A percentile compares a stretch with the other conserved stretches of the same genome.
Conservation (phyloP, 2,329 filamentous ascomycete genomes). For the Colletotrichum graminicola region DNA sequence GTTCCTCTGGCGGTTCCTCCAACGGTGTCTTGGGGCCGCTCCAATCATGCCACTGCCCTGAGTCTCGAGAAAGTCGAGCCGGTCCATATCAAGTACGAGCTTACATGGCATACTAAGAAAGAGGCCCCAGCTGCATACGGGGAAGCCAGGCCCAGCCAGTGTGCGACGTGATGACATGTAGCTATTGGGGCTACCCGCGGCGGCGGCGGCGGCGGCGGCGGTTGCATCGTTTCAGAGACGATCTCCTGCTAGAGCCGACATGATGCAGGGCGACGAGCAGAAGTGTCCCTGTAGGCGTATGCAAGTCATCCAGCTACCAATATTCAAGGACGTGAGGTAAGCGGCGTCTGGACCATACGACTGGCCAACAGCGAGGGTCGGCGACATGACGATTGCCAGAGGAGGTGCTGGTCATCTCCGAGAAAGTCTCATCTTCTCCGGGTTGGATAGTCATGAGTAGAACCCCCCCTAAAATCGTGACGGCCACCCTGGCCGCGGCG, state of each 20-base stretch:
- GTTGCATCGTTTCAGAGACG: conserved; percentile 41
- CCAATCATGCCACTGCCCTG: conserved; percentile 39
- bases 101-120: neutral
- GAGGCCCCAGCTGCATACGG: conserved; percentile 29
- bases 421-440: conserved; percentile 27
- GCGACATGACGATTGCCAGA: conserved; percentile 28
- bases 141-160: conserved; percentile 25
- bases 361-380: conserved; percentile 10
- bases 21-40: conserved; percentile 28
- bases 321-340: conserved; percentile 5
- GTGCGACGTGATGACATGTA: neutral
- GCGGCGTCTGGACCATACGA: conserved; percentile 13
- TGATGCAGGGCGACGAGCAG: conserved; percentile 35
- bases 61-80: conserved; percentile 25
- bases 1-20: conserved; percentile 28
- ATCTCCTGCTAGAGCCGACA: conserved; percentile 39
- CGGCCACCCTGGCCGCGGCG: conserved; percentile 5
- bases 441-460: neutral
- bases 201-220: conserved; percentile 33
- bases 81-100: conserved; percentile 19
- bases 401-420: conserved; percentile 27
- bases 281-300: conserved; percentile 36
- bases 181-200: conserved; percentile 24
- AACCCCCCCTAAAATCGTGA: neutral
- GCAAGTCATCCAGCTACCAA: conserved; percentile 37